A percentile compares a stretch with the other conserved stretches of the same genome.
These are phyloP conservation scores for Xylaria longipes DNA, from an alignment of 495 filamentous ascomycete genomes.

Conservation along the genomic window DNA sequence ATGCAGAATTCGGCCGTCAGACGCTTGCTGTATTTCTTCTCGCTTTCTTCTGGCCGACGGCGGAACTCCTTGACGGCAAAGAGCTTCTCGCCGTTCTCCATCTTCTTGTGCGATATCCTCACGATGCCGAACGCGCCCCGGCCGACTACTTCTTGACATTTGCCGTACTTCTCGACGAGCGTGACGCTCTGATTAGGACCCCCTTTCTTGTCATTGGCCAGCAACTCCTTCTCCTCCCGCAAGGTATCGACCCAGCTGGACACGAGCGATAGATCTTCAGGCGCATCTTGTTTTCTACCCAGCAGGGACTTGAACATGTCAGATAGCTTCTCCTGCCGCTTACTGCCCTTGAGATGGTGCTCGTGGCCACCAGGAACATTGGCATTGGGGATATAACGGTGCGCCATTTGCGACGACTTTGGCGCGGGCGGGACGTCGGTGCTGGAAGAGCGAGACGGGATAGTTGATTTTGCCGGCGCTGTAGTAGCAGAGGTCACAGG, in stretches of 20 bases:
- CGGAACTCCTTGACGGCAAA: constrained; percentile 99
- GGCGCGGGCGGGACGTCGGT: constrained; percentile 39
- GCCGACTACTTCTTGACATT: constrained; percentile 98
- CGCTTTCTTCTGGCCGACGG: constrained; percentile 87
- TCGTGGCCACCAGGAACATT: constrained; percentile 70
- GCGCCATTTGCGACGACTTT: constrained; percentile 35
- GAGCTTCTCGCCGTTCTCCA: constrained; percentile 89
- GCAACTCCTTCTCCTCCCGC: constrained; percentile 80
- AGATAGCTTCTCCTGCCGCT: constrained; percentile 93
- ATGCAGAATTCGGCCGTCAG: constrained; percentile 99
- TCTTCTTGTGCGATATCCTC: constrained; percentile 95
- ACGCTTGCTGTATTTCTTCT: constrained; percentile 97
- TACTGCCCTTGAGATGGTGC: constrained; percentile 84
- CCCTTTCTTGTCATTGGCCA: constrained; percentile 73
- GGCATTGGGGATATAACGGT: constrained; percentile 52
- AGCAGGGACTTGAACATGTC: constrained; percentile 87
- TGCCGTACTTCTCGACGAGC: constrained; percentile 95
- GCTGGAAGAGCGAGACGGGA: constrained; percentile 37
- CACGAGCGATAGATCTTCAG: constrained; percentile 88
- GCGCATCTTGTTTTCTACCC: constrained; percentile 73
- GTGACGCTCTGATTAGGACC: constrained; percentile 78
- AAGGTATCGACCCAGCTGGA: constrained; percentile 96
- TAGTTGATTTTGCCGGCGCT: constrained; percentile 33
- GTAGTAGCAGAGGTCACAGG: constrained; percentile 31
- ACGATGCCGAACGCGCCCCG: constrained; percentile 97